phyloP scores from a whole-genome alignment of 257 asterid genomes.

The Jaltomata sinuosa region DNA sequence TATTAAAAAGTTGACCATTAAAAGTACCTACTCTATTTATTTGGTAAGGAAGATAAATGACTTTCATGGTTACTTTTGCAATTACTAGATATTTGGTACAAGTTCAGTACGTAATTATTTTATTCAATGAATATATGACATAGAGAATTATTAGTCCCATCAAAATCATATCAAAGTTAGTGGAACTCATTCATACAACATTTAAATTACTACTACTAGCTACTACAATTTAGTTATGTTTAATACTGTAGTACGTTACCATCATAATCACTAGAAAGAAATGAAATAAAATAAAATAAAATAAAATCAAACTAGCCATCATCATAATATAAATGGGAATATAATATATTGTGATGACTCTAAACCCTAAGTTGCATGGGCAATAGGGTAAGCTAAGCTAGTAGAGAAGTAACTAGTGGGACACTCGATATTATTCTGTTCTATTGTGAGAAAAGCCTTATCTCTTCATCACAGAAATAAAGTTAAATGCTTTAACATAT shows the following conservation, averaged over 20 bases:
- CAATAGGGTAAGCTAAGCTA: not conserved
- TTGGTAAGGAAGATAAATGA: no score
- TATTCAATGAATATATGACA: not conserved
- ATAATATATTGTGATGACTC: not conserved
- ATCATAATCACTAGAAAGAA: not conserved
- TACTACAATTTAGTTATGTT: not conserved
- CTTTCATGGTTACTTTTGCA: not conserved
- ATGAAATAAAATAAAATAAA: not conserved
- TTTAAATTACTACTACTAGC: not conserved
- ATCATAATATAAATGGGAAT: not conserved
- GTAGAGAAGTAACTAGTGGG: not conserved
- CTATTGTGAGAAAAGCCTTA: not conserved
- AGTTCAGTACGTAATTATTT: no score
- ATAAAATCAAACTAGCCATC: not conserved
- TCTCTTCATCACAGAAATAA: not conserved
- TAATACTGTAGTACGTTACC: not conserved
- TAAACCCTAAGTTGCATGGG: not conserved
- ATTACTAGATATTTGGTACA: not conserved
- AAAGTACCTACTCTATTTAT: no score
- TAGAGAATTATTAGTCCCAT: not conserved
- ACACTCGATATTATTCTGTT: not conserved
- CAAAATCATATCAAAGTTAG: conserved; percentile 1
- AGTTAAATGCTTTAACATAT: not conserved
- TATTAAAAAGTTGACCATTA: not conserved
- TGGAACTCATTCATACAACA: not conserved